These are phyloP conservation scores for Suillus subalutaceus DNA, from an alignment of 768 basidiomycete species.

Conservation along the genomic window DNA sequence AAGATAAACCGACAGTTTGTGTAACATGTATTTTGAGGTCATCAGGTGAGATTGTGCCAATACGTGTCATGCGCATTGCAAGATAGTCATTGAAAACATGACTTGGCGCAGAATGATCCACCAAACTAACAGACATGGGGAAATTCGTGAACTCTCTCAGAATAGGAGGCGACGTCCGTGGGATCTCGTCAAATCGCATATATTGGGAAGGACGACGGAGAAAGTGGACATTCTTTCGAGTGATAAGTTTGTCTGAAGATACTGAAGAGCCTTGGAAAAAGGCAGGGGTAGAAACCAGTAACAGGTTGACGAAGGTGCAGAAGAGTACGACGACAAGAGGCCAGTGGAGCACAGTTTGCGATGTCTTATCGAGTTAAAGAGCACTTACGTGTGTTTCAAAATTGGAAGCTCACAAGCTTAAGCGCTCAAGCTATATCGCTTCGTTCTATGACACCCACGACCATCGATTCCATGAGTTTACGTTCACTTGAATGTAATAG, in stretches of 20 bases:
- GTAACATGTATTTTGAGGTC: not conserved
- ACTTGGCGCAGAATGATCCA: not conserved
- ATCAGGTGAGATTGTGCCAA: not conserved
- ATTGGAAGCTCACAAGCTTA: not conserved
- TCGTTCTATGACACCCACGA: no score
- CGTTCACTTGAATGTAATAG: no score
- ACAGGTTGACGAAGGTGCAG: not conserved
- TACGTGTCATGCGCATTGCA: not conserved
- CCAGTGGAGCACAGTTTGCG: not conserved
- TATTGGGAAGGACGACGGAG: constrained; percentile 3
- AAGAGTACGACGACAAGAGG: not conserved
- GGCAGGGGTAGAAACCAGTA: not conserved
- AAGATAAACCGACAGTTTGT: not conserved
- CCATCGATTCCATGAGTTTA: no score
- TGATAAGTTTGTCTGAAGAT: not conserved
- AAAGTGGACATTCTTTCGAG: not conserved
- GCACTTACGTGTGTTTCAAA: no score
- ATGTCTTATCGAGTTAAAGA: not conserved
- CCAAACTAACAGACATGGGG: not conserved
- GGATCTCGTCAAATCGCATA: not conserved
- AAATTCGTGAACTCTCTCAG: not conserved
- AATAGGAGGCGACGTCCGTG: not conserved
- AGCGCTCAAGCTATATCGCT: no score
- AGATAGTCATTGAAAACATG: constrained; percentile 5
- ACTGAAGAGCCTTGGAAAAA: not conserved